phyloP scores from a whole-genome alignment of 2,329 filamentous ascomycete species.

The Penicillium sp. region DNA sequence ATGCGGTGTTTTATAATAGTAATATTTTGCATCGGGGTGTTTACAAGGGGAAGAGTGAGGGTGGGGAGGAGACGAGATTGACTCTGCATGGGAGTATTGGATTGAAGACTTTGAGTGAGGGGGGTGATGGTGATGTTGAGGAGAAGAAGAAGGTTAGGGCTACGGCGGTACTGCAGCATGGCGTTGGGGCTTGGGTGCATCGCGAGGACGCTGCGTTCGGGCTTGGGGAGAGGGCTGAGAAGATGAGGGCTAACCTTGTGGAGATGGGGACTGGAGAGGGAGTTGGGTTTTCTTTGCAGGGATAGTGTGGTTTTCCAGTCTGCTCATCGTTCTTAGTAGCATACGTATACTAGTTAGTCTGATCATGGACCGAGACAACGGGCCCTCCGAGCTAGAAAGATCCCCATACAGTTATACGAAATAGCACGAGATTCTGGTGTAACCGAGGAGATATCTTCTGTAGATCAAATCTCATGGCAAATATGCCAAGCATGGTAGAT shows the following conservation, averaged over 20 bases:
- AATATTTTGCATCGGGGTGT: constrained; percentile 64
- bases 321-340: not conserved
- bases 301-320: constrained; percentile 20
- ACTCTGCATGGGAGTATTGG: constrained; percentile 46
- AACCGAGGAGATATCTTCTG: too few relatives aligned
- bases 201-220: constrained; percentile 42
- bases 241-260: constrained; percentile 44
- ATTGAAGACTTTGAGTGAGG: constrained; percentile 29
- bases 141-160: constrained; percentile 40
- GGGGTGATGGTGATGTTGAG: constrained; percentile 16
- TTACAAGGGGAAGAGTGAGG: constrained; percentile 40
- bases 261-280: constrained; percentile 46
- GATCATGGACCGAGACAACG: not conserved
- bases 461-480: not conserved
- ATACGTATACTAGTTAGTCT: not conserved
- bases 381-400: too few relatives aligned
- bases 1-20: constrained; percentile 85
- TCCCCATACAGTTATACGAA: too few relatives aligned
- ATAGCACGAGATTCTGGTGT: too few relatives aligned
- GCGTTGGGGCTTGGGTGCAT: constrained; percentile 45
- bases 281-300: constrained; percentile 44
- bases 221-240: constrained; percentile 39
- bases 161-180: constrained; percentile 46
- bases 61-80: constrained; percentile 38
- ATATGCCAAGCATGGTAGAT: too few relatives aligned